Conservation (phyloP, 805 yeast genomes). For the Myxozyma vanderwaltii region DNA sequence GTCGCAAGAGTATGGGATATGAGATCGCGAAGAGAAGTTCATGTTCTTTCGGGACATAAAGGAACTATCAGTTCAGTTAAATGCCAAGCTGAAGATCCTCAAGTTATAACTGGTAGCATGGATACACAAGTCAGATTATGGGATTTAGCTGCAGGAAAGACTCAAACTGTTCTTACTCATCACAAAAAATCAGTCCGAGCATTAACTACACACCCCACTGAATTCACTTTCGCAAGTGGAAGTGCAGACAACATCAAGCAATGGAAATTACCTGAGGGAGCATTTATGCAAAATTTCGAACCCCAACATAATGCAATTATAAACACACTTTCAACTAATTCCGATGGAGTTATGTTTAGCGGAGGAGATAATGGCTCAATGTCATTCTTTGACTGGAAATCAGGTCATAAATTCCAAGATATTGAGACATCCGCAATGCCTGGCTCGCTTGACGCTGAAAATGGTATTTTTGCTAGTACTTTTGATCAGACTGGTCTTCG, state of each 20-base stretch:
- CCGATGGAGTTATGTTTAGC: conserved; percentile 65
- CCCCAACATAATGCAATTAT: conserved; percentile 56
- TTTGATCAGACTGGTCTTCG: conserved; percentile 82
- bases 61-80: conserved; percentile 70
- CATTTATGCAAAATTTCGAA: conserved; percentile 59
- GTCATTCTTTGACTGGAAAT: conserved; percentile 74
- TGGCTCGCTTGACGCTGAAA: conserved; percentile 69
- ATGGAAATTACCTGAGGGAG: conserved; percentile 81
- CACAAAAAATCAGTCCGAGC: conserved; percentile 82
- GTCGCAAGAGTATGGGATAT: conserved; percentile 93
- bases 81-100: conserved; percentile 78
- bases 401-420: conserved; percentile 65
- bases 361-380: conserved; percentile 85
- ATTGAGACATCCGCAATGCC: conserved; percentile 59
- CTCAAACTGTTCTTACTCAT: conserved; percentile 73
- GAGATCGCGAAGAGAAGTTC: conserved; percentile 71
- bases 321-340: conserved; percentile 68
- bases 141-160: conserved; percentile 82
- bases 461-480: conserved; percentile 66
- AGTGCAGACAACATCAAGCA: conserved; percentile 80
- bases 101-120: conserved; percentile 76
- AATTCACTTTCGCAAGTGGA: conserved; percentile 74
- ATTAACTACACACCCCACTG: conserved; percentile 66
- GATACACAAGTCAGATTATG: conserved; percentile 86
- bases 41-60: conserved; percentile 80